Evolutionary conservation across 768 basidiomycete genomes (phyloP).

Genomic region (Harrya chromipes): DNA sequence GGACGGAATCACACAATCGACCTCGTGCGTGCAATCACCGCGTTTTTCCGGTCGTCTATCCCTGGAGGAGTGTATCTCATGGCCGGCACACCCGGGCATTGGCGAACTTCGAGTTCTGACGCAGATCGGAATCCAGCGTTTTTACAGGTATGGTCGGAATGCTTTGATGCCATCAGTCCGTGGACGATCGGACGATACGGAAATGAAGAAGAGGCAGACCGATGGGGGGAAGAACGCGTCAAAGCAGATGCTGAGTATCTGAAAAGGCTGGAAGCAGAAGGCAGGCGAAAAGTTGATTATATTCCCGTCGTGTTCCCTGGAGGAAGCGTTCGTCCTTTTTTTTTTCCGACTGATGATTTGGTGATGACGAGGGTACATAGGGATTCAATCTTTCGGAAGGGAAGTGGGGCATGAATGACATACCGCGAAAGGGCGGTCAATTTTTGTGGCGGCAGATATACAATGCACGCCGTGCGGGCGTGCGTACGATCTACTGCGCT

Average conservation of each 20-base stretch:
- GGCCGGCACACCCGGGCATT: conserved; percentile 67
- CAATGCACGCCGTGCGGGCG: conserved; percentile 61
- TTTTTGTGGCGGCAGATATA: conserved; percentile 80
- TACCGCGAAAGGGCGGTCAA: conserved; percentile 66
- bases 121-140: conserved; percentile 68
- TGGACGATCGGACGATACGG: conserved; percentile 79
- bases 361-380: conserved; percentile 34
- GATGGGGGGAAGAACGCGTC: conserved; percentile 59
- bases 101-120: conserved; percentile 70
- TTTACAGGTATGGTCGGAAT: conserved; percentile 66
- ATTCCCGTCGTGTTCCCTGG: conserved; percentile 84
- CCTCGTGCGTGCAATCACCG: conserved; percentile 50
- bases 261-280: conserved; percentile 43
- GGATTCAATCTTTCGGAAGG: conserved; percentile 71
- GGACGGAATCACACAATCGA: conserved; percentile 59
- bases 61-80: conserved; percentile 76
- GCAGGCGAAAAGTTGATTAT: conserved; percentile 62
- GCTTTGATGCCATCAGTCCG: conserved; percentile 76
- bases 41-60: conserved; percentile 56
- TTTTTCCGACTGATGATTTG: background rate
- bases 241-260: conserved; percentile 63
- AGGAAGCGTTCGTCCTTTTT: conserved; percentile 58
- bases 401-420: conserved; percentile 69
- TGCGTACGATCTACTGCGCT: conserved; percentile 69
- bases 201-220: conserved; percentile 57